A percentile compares a stretch with the other conserved stretches of the same genome.
These are phyloP conservation scores for Lasiodiplodia sp. DNA, from an alignment of 2,329 filamentous ascomycete genomes.

Conservation along the genomic window DNA sequence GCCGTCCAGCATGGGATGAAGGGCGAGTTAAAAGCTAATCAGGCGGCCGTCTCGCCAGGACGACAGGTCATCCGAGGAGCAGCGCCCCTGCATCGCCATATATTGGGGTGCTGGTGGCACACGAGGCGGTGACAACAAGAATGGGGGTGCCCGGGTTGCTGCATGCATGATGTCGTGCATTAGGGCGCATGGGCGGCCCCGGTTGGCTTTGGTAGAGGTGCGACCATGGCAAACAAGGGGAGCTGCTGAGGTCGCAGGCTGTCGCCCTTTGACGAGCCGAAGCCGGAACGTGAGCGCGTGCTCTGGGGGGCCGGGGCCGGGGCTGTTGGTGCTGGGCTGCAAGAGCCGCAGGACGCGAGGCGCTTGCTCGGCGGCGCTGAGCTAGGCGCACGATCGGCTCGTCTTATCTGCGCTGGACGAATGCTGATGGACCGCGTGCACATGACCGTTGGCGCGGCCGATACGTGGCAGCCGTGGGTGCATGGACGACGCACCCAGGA, in stretches of 20 bases:
- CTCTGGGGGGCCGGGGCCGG: slow-evolving; percentile 11
- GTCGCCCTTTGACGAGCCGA: slow-evolving; percentile 18
- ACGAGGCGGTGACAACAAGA: slow-evolving; percentile 21
- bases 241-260: not conserved
- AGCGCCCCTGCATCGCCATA: slow-evolving; percentile 25
- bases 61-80: slow-evolving; percentile 20
- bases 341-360: slow-evolving; percentile 29
- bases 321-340: slow-evolving; percentile 5
- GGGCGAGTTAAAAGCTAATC: slow-evolving; percentile 13
- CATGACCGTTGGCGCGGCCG: slow-evolving; percentile 15
- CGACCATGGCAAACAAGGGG: slow-evolving; percentile 16
- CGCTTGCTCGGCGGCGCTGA: slow-evolving; percentile 20
- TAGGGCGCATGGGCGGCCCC: slow-evolving; percentile 20
- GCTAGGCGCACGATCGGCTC: slow-evolving; percentile 25
- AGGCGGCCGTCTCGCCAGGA: slow-evolving; percentile 4
- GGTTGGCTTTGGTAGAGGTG: slow-evolving; percentile 13
- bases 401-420: slow-evolving; percentile 28
- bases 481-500: slow-evolving; percentile 6
- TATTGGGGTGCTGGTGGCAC: slow-evolving; percentile 21
- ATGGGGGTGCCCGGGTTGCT: slow-evolving; percentile 10
- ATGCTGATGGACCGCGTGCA: slow-evolving; percentile 8
- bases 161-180: slow-evolving; percentile 30
- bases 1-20: not conserved
- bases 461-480: slow-evolving; percentile 22
- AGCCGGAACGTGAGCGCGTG: slow-evolving; percentile 17